A percentile compares a stretch with the other conserved stretches of the same genome.
These are phyloP conservation scores for Cystofilobasidium bisporidii DNA, from an alignment of 768 basidiomycete genomes.

Conservation along the genomic window DNA sequence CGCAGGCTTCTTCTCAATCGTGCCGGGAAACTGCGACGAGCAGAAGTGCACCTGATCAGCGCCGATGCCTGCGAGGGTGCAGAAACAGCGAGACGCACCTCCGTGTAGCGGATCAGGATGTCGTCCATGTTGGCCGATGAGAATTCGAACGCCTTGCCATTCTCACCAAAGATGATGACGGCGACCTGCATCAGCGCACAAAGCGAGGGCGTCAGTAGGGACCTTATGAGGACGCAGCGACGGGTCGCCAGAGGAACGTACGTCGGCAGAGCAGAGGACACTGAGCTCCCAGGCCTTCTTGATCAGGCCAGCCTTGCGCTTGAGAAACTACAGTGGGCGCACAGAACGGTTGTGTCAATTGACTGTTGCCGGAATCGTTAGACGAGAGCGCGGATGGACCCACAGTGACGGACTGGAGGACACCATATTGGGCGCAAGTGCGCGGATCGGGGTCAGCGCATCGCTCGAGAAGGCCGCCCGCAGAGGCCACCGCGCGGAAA, in stretches of 20 bases:
- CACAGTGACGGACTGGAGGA: not conserved
- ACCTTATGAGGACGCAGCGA: not conserved
- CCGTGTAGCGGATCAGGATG: constrained; percentile 21
- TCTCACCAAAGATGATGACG: constrained; percentile 22
- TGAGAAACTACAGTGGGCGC: constrained; percentile 17
- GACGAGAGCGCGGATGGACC: not conserved
- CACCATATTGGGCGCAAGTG: too few species aligned
- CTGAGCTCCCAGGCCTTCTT: constrained; percentile 29
- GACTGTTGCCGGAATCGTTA: not conserved
- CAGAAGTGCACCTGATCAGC: not conserved
- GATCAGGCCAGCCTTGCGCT: constrained; percentile 28
- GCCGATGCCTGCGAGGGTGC: too few species aligned
- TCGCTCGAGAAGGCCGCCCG: too few species aligned
- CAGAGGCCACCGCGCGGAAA: too few species aligned
- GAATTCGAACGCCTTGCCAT: constrained; percentile 27
- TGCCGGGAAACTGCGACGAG: constrained; percentile 9
- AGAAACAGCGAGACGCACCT: constrained; percentile 5
- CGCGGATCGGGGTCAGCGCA: too few species aligned
- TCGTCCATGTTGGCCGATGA: constrained; percentile 21
- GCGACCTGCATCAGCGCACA: constrained; percentile 15
- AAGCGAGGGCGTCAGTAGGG: not conserved
- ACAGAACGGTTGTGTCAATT: not conserved
- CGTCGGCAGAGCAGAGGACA: constrained; percentile 27
- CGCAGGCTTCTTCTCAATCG: constrained; percentile 12
- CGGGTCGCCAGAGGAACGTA: constrained; percentile 12